Conservation (phyloP, 306 rosid species). For the Dryas alaskensis region DNA sequence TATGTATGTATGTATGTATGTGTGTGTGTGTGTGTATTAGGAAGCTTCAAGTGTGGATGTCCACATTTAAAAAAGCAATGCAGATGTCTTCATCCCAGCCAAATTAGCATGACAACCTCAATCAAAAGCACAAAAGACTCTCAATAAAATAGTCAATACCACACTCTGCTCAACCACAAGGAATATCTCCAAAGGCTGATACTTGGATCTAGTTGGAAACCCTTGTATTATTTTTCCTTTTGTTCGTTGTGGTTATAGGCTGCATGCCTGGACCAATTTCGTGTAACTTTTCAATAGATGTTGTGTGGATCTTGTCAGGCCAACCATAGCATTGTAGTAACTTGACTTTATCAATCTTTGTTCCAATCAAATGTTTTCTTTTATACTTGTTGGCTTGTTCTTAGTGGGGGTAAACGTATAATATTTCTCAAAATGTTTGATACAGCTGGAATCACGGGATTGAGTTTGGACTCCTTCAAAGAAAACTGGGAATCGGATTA, state of each 20-base stretch:
- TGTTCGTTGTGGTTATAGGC: conserved; percentile 1
- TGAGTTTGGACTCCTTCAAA: conserved; percentile 56
- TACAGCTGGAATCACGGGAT: conserved; percentile 84
- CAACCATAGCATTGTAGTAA: background rate
- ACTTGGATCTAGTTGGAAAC: background rate
- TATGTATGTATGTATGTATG: no score
- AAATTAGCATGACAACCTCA: background rate
- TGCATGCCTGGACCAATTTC: background rate
- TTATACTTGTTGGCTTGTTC: conserved; percentile 4
- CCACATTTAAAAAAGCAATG: no score
- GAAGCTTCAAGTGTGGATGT: no score
- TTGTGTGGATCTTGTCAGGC: background rate
- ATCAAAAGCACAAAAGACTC: background rate
- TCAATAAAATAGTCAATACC: background rate
- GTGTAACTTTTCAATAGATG: background rate
- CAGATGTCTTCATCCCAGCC: no score
- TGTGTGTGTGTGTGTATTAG: no score
- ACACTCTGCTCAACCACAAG: background rate
- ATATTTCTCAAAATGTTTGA: conserved; percentile 24
- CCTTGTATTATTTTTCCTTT: background rate
- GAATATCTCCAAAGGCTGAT: background rate
- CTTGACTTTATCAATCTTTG: background rate
- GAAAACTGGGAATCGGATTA: conserved; percentile 87
- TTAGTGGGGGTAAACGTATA: conserved; percentile 20
- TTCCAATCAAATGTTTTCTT: background rate